Conservation (phyloP, 2,329 filamentous ascomycete species). For the Exophiala mesophila region DNA sequence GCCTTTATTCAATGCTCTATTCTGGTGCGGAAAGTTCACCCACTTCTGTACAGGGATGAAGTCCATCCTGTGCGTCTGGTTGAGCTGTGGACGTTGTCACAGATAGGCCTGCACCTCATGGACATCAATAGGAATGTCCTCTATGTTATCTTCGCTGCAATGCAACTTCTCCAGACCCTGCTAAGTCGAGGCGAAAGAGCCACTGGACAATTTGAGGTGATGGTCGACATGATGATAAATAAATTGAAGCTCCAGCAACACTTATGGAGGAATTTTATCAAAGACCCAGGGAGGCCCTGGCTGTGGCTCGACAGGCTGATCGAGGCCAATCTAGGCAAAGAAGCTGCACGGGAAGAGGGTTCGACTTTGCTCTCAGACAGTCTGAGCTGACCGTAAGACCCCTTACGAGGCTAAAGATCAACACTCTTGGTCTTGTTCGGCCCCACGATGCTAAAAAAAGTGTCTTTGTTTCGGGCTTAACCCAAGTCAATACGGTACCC, state of each 20-base stretch:
- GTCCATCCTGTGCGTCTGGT: conserved; percentile 53
- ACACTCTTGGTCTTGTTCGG: no score
- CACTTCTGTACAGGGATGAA: conserved; percentile 44
- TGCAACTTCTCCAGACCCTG: conserved; percentile 10
- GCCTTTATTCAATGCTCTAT: conserved; percentile 51
- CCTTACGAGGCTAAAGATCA: no score
- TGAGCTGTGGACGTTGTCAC: conserved; percentile 18
- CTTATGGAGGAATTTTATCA: conserved; percentile 10
- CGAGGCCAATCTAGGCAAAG: conserved; percentile 1
- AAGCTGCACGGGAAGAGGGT: no score
- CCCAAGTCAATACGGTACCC: no score
- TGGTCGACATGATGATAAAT: conserved; percentile 5
- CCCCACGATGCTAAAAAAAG: no score
- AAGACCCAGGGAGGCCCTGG: conserved; percentile 1
- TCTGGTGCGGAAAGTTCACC: conserved; percentile 49
- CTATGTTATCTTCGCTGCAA: conserved; percentile 3
- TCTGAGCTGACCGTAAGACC: no score
- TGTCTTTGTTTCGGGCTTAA: no score
- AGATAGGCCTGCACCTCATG: conserved; percentile 9
- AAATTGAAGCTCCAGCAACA: background rate
- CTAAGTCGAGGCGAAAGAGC: conserved; percentile 2
- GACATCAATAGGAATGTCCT: background rate
- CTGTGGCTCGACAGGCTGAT: conserved; percentile 14
- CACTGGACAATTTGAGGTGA: conserved; percentile 9
- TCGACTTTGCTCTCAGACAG: no score